Conservation (phyloP, 2,329 filamentous ascomycete genomes). For the Geosmithia putterillii region DNA sequence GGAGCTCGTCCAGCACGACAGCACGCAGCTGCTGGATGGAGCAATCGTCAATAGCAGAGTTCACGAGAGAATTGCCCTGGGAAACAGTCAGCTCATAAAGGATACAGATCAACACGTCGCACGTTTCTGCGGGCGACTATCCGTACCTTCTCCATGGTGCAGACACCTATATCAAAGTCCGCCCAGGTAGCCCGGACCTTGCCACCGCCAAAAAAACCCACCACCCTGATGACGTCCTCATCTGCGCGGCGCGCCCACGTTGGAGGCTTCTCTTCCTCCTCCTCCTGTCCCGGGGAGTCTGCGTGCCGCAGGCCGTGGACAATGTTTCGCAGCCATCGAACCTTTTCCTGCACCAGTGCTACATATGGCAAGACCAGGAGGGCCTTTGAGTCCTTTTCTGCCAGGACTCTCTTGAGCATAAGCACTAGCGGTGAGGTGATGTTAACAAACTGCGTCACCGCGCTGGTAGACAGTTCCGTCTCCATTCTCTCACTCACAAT, state of each 20-base stretch:
- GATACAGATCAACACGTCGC: neutral
- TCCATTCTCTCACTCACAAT: conserved; percentile 20
- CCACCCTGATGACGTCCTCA: conserved; percentile 49
- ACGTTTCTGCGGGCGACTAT: too few relatives aligned
- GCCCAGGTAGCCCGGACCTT: conserved; percentile 55
- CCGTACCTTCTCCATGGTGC: conserved; percentile 62
- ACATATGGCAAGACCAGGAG: conserved; percentile 67
- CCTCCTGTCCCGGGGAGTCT: conserved; percentile 17
- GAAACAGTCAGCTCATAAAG: conserved; percentile 3
- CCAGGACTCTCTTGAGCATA: conserved; percentile 60
- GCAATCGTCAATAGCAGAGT: conserved; percentile 60
- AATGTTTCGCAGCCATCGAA: conserved; percentile 58
- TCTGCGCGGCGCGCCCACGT: conserved; percentile 43
- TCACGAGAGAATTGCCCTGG: conserved; percentile 63
- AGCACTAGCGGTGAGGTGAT: conserved; percentile 18
- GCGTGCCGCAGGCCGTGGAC: conserved; percentile 44
- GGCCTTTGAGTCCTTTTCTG: conserved; percentile 51
- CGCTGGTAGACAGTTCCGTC: too few relatives aligned
- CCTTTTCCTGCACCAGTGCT: conserved; percentile 68
- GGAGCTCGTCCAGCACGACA: conserved; percentile 66
- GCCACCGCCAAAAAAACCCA: conserved; percentile 65
- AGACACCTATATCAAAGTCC: conserved; percentile 67
- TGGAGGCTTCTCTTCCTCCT: conserved; percentile 15
- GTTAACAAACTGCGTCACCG: neutral
- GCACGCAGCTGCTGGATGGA: conserved; percentile 50